Base-by-base conservation (phyloP, 495 filamentous ascomycete species). In the Jackrogersella multiformis region DNA sequence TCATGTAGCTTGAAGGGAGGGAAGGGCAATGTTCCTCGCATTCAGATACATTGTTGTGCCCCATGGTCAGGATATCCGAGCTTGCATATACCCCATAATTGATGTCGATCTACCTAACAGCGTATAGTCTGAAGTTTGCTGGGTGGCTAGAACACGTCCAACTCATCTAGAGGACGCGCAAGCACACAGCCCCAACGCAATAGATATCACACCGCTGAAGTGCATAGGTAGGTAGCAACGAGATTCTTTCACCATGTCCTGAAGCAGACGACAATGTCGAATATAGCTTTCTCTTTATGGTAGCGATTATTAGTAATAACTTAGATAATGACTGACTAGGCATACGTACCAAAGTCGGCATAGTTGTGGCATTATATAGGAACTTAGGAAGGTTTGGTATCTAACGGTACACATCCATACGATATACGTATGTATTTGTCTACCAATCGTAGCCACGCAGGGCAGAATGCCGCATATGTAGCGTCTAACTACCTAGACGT, bases 121-220 rank as follows among this genome's bases (percentile, higher is more conserved):
- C 23, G 13, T 48, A 26, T 26, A 23, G 12, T 28, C 21, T 26
- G 26, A 21, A 5, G 28, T 52, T 34, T 52, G 28, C 28, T 15
- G 26, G 34, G 15, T 52, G 7, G 28, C 7, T 35, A 34, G 16
- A 15, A 52, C 10, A 1, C 13, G 15, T 32, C 16, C 51, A 56
- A 35, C 16, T 56, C 13, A 41, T 51, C n/a, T 28, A 10, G 36
- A 24, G 55, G 54, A 52, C 45, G 46, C 61, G 54, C 61, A 58
- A 58, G 54, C 36, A 54, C 45, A 65, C 36, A 16, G 46, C 54
- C 45, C 45, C 35, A 30, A 44, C 3, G 41, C 41, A 44, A 9
- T 16, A 21, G 18, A 26, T 35, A 42, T 28, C 18, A 57, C 35
- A 48, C 35, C 10, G 44, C 35, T n/a, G n/a, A n/a, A n/a, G n/a